These are phyloP conservation scores for Fagus crenata DNA, from an alignment of 306 rosid genomes.

Conservation along the genomic window DNA sequence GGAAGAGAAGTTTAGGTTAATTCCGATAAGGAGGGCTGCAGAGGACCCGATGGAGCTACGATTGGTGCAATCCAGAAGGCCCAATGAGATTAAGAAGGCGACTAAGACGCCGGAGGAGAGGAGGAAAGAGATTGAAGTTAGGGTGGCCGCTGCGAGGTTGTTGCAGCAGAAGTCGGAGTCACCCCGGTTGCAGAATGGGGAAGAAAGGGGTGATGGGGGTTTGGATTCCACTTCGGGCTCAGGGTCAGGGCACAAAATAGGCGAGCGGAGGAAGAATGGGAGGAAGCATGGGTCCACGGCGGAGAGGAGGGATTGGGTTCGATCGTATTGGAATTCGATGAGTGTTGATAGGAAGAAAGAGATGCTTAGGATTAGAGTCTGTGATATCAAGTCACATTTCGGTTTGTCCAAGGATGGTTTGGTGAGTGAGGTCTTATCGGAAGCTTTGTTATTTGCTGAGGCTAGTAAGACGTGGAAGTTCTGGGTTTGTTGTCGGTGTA, in stretches of 20 bases:
- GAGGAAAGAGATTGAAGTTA: constrained; percentile 90
- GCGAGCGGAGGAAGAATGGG: constrained; percentile 60
- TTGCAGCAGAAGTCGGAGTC: constrained; percentile 75
- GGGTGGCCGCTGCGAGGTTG: constrained; percentile 95
- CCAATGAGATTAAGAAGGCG: constrained; percentile 94
- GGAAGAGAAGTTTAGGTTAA: constrained; percentile 77
- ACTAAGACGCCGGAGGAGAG: constrained; percentile 88
- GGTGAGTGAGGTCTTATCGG: constrained; percentile 57
- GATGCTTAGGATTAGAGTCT: constrained; percentile 61
- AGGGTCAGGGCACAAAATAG: constrained; percentile 57
- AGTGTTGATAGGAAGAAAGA: constrained; percentile 67
- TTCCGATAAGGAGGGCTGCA: constrained; percentile 70
- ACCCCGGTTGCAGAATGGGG: constrained; percentile 54
- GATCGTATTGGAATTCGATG: constrained; percentile 67
- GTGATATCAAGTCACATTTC: constrained; percentile 66
- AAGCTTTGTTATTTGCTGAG: constrained; percentile 69
- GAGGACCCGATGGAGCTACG: constrained; percentile 96
- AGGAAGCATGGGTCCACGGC: constrained; percentile 62
- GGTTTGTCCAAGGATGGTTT: constrained; percentile 64
- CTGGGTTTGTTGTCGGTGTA: constrained; percentile 81
- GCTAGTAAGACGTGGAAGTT: constrained; percentile 73
- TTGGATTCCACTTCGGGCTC: constrained; percentile 56
- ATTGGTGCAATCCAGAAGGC: constrained; percentile 77
- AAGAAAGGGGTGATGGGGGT: constrained; percentile 54
- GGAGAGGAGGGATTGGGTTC: constrained; percentile 78